Conservation (phyloP, 2,329 filamentous ascomycete genomes). For the Pyrenophora teres region DNA sequence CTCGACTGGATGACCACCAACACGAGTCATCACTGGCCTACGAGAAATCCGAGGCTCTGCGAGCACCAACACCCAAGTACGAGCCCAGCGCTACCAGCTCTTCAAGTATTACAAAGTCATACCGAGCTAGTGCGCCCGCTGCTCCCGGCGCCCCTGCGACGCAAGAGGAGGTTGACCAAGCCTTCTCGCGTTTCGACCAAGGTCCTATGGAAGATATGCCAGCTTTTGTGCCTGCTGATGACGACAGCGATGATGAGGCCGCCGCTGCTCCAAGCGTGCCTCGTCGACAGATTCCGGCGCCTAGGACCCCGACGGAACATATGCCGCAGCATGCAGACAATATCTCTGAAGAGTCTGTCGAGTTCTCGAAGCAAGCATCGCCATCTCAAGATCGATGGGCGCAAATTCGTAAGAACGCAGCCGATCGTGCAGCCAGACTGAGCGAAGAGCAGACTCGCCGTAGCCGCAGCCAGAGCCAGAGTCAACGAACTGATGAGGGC, state of each 20-base stretch:
- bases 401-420: slow-evolving; percentile 92
- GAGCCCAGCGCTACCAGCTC: slow-evolving; percentile 35
- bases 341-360: slow-evolving; percentile 51
- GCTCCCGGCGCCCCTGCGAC: slow-evolving; percentile 67
- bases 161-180: slow-evolving; percentile 62
- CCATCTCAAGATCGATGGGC: slow-evolving; percentile 81
- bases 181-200: slow-evolving; percentile 78
- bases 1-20: slow-evolving; percentile 31
- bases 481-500: slow-evolving; percentile 72
- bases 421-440: slow-evolving; percentile 72
- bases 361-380: slow-evolving; percentile 44
- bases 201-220: slow-evolving; percentile 86
- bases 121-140: slow-evolving; percentile 54
- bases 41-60: slow-evolving; percentile 27
- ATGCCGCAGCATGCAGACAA: slow-evolving; percentile 34
- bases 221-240: slow-evolving; percentile 69
- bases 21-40: slow-evolving; percentile 34
- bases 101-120: slow-evolving; percentile 22
- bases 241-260: slow-evolving; percentile 42
- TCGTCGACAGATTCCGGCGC: slow-evolving; percentile 27
- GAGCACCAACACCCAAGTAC: slow-evolving; percentile 27
- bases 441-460: slow-evolving; percentile 67
- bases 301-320: slow-evolving; percentile 25
- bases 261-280: slow-evolving; percentile 28
- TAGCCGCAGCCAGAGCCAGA: slow-evolving; percentile 58